Conservation (phyloP, 2,329 filamentous ascomycete species). For the Grosmannia penicillata region DNA sequence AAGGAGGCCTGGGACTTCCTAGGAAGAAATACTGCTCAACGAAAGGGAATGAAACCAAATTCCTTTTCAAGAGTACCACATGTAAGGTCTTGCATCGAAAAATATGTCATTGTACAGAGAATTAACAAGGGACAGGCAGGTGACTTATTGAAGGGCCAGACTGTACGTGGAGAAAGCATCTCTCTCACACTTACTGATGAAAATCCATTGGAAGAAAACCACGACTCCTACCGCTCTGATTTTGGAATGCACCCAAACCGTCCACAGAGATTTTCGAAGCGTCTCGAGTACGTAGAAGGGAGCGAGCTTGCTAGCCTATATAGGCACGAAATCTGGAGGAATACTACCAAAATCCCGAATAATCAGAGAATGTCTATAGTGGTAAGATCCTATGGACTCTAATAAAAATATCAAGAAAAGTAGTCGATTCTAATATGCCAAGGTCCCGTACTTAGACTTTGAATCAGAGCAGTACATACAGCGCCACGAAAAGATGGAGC, state of each 20-base stretch:
- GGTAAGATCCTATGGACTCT: background rate
- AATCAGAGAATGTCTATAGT: background rate
- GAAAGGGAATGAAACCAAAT: background rate
- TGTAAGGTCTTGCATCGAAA: background rate
- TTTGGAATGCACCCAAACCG: too few species aligned
- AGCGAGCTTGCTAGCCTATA: background rate
- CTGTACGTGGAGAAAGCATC: too few species aligned
- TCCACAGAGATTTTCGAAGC: background rate
- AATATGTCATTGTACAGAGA: background rate
- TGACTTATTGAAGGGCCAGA: background rate
- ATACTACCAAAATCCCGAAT: background rate
- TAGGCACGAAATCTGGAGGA: background rate
- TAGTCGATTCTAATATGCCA: background rate
- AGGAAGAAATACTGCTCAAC: background rate
- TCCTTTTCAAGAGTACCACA: background rate
- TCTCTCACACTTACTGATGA: too few species aligned
- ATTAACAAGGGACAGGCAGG: background rate
- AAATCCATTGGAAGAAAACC: too few species aligned
- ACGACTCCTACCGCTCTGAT: too few species aligned
- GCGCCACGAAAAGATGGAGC: background rate
- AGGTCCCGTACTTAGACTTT: slow-evolving; percentile 2
- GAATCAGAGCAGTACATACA: background rate
- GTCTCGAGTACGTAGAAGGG: background rate
- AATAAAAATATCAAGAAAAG: background rate
- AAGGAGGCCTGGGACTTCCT: background rate